Evolutionary conservation across 2,329 filamentous ascomycete species (phyloP).

Genomic region (Bipolaris bicolor): DNA sequence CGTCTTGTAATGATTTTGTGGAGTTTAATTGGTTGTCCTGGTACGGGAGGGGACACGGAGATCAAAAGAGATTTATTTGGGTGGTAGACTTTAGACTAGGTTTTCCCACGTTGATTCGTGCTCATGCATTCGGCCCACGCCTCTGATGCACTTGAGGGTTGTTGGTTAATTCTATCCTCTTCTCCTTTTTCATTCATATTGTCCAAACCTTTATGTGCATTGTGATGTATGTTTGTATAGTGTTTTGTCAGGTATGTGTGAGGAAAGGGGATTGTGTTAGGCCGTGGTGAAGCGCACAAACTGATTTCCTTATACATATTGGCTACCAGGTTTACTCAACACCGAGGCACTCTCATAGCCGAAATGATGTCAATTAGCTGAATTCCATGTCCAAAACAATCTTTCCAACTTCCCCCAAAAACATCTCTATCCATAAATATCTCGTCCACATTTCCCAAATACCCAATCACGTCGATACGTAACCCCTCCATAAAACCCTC

Average conservation of each 20-base stretch:
- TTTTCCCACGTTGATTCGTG: neutral
- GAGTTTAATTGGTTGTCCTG: neutral
- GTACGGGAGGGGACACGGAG: neutral
- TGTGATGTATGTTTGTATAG: neutral
- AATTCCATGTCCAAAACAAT: too few species aligned
- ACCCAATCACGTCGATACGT: too few species aligned
- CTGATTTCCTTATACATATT: too few species aligned
- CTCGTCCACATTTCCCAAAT: too few species aligned
- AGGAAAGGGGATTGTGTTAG: neutral
- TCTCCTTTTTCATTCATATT: neutral
- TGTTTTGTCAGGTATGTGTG: neutral
- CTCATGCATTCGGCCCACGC: neutral
- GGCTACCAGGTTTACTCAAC: too few species aligned
- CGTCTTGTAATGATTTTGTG: neutral
- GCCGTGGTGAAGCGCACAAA: neutral
- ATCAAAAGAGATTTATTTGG: neutral
- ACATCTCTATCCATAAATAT: too few species aligned
- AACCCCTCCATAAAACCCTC: too few species aligned
- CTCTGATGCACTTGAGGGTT: neutral
- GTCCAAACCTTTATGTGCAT: too few species aligned
- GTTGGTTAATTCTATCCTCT: neutral
- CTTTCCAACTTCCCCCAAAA: too few species aligned
- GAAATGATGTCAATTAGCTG: too few species aligned
- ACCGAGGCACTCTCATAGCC: too few species aligned
- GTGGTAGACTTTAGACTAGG: neutral